These are phyloP conservation scores for Mycena sanguinolenta DNA, from an alignment of 768 basidiomycete species.

Conservation along the genomic window DNA sequence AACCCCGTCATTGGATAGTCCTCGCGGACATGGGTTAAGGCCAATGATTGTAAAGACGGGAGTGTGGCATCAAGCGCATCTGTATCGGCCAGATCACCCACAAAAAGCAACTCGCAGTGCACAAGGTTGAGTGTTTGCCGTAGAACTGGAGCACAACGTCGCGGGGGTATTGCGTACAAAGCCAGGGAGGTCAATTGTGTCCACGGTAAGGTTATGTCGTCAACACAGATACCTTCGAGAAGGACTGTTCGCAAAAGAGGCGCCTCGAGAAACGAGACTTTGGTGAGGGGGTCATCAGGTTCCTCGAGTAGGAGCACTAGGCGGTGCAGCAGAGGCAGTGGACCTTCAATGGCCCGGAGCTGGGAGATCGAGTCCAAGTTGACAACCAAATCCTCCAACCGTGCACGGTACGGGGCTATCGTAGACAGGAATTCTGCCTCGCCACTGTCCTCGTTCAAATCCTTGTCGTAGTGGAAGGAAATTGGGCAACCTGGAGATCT, in stretches of 20 bases:
- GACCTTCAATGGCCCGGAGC: neutral
- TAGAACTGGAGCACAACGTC: neutral
- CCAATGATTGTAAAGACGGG: neutral
- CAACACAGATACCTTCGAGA: neutral
- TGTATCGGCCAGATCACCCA: too few relatives aligned
- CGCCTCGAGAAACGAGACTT: neutral
- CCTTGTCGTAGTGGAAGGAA: neutral
- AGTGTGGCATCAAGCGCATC: neutral
- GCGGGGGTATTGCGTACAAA: neutral
- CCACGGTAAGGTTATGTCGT: neutral
- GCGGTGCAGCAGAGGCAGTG: neutral
- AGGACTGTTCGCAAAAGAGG: neutral
- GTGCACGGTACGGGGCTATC: neutral
- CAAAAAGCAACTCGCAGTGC: neutral
- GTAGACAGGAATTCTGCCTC: neutral
- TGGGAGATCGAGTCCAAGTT: neutral
- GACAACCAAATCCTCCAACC: neutral
- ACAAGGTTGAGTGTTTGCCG: neutral
- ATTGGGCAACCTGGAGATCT: neutral
- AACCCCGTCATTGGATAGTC: neutral
- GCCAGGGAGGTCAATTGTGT: neutral
- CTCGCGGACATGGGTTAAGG: neutral
- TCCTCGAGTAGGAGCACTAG: too few relatives aligned
- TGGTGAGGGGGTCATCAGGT: too few relatives aligned
- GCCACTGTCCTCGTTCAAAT: neutral